Evolutionary conservation across 192 early-diverging fungal genomes (phyloP).

Genomic region (Coemansia erecta): DNA sequence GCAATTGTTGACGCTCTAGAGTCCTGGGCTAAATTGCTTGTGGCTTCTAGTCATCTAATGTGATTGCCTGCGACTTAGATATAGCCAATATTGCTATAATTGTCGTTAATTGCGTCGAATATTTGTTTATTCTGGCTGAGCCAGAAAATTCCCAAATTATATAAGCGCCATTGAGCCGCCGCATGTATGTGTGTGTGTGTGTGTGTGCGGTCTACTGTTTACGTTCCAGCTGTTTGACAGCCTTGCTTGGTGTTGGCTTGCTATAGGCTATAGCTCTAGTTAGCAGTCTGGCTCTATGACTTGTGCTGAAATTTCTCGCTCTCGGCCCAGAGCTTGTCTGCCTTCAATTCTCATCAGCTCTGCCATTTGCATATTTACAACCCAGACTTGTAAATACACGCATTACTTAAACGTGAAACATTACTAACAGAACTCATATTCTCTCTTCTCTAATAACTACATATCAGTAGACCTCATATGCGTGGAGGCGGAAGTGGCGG

Average conservation of each 20-base stretch:
- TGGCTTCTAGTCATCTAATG: not conserved
- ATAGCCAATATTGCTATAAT: constrained; percentile 10
- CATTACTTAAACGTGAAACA: not conserved
- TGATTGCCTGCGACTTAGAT: not conserved
- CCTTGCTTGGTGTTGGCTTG: not conserved
- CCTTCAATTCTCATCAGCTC: too few relatives aligned
- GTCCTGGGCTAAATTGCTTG: not conserved
- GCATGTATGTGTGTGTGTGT: not conserved
- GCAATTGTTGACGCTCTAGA: too few relatives aligned
- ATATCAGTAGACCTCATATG: constrained; percentile 22
- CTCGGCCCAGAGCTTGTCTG: too few relatives aligned
- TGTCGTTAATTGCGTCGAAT: constrained; percentile 5
- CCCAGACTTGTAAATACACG: too few relatives aligned
- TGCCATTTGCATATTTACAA: too few relatives aligned
- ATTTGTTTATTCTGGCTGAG: not conserved
- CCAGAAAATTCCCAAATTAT: constrained; percentile 1
- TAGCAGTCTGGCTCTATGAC: too few relatives aligned
- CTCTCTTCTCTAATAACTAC: not conserved
- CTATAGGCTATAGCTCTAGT: too few relatives aligned
- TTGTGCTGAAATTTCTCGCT: too few relatives aligned
- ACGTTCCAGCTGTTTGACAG: not conserved
- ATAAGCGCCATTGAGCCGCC: constrained; percentile 6
- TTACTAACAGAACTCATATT: not conserved
- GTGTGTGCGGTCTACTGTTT: not conserved
- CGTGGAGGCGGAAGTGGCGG: constrained; percentile 12